These are phyloP conservation scores for Tubosaeta brunneosetosa DNA, from an alignment of 768 basidiomycete species.

Conservation along the genomic window DNA sequence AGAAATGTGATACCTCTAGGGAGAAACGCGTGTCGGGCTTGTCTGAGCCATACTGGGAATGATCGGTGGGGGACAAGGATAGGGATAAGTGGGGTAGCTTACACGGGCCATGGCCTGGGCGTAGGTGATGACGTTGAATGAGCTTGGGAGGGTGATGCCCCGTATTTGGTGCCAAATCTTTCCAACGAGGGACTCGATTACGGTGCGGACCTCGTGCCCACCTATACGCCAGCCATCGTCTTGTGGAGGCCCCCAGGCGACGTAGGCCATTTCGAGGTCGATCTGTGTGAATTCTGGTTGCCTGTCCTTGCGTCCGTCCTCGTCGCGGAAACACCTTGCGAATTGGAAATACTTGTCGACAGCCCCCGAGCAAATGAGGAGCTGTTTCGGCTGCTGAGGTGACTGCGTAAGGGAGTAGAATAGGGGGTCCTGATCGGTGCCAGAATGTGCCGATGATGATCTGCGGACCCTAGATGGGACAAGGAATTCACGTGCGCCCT, in stretches of 20 bases:
- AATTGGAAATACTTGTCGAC: constrained; percentile 92
- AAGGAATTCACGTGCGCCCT: constrained; percentile 91
- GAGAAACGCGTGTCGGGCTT: constrained; percentile 91
- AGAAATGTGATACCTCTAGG: constrained; percentile 60
- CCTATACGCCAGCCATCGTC: constrained; percentile 74
- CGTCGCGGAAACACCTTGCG: constrained; percentile 93
- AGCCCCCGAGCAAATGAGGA: constrained; percentile 84
- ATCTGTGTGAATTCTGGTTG: constrained; percentile 98
- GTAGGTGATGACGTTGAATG: constrained; percentile 84
- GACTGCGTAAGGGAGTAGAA: constrained; percentile 94
- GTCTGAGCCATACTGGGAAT: constrained; percentile 81
- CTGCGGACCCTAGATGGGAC: constrained; percentile 66
- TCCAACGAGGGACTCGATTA: constrained; percentile 71
- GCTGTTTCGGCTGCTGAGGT: constrained; percentile 93
- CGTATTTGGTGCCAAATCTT: constrained; percentile 73
- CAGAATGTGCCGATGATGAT: constrained; percentile 25
- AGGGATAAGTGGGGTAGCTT: constrained; percentile 27
- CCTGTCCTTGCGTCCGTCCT: constrained; percentile 90
- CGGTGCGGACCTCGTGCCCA: constrained; percentile 72
- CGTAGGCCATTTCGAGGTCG: constrained; percentile 95
- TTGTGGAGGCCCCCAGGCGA: constrained; percentile 61
- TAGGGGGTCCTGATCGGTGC: constrained; percentile 30
- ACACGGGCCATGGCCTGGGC: constrained; percentile 86
- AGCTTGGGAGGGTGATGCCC: constrained; percentile 51
- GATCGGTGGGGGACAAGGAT: constrained; percentile 16